Percentiles rank a stretch among this genome's conserved stretches.
Conservation (phyloP, 208 protist species). For the Novymonas esmeraldas region DNA sequence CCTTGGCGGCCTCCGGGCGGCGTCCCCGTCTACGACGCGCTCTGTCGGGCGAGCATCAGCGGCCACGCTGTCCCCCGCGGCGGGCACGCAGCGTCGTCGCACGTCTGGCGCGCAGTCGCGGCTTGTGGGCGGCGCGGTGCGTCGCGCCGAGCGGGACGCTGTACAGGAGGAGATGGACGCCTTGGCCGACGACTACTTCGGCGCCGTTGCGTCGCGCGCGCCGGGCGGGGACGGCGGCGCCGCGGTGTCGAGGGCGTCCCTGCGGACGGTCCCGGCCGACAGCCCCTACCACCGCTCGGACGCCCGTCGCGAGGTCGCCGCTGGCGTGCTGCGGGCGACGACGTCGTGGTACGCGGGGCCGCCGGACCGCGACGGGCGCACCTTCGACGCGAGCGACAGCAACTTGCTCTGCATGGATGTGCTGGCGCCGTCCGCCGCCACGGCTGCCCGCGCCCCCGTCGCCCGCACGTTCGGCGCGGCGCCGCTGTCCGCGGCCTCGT, state of each 20-base stretch:
- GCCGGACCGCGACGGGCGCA: conserved; percentile 39
- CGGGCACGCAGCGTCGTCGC: neutral
- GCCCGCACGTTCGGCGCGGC: neutral
- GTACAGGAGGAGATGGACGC: conserved; percentile 63
- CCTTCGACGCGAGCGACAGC: conserved; percentile 79
- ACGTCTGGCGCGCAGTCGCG: neutral
- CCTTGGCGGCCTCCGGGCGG: neutral
- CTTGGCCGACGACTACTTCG: conserved; percentile 67
- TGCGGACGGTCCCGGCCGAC: neutral
- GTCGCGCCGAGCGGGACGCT: conserved; percentile 24
- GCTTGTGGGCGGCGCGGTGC: neutral
- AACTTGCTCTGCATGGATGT: conserved; percentile 92
- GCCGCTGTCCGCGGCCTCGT: neutral
- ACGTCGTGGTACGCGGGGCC: conserved; percentile 57
- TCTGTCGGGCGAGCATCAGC: neutral
- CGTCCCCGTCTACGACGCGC: neutral
- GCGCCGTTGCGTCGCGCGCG: conserved; percentile 24
- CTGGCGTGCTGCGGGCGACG: conserved; percentile 25
- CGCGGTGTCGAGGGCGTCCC: neutral
- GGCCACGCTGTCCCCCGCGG: neutral
- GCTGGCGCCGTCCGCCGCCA: neutral
- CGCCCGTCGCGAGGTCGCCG: neutral
- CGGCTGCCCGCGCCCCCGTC: neutral
- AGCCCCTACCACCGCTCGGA: conserved; percentile 9
- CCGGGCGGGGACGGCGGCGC: conserved; percentile 12